Percentiles rank a stretch among this genome's conserved stretches.
These are phyloP conservation scores for Tricholoma terreum DNA, from an alignment of 768 basidiomycete genomes.

Conservation along the genomic window DNA sequence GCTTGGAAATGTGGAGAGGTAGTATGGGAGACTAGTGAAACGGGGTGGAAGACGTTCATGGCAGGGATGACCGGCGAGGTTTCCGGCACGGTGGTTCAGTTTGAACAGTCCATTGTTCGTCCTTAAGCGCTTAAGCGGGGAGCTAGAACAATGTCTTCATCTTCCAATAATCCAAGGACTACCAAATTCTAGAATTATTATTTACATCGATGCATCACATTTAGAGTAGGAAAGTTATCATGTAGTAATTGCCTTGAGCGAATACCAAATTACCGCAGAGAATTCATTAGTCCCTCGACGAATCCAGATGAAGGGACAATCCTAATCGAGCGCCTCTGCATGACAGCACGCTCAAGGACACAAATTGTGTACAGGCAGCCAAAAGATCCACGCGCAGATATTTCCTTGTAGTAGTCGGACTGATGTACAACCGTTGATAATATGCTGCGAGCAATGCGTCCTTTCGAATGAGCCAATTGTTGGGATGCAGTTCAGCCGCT, in stretches of 20 bases:
- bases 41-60: slow-evolving; percentile 20
- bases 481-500: neutral
- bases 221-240: neutral
- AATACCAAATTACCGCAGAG: too few species aligned
- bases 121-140: slow-evolving; percentile 2
- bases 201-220: neutral
- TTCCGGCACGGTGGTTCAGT: slow-evolving; percentile 13
- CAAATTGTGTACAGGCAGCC: neutral
- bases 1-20: slow-evolving; percentile 21
- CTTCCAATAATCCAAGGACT: neutral
- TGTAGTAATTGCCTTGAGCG: neutral
- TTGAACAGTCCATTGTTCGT: slow-evolving; percentile 16
- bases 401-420: neutral
- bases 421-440: neutral
- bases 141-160: neutral
- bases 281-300: neutral
- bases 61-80: slow-evolving; percentile 18
- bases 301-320: neutral
- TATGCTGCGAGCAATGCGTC: neutral
- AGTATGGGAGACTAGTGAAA: slow-evolving; percentile 15
- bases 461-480: neutral
- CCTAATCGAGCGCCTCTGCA: neutral
- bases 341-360: neutral
- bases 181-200: neutral
- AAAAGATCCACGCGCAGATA: neutral